These are phyloP conservation scores for Clohesyomyces aquaticus DNA, from an alignment of 495 filamentous ascomycete genomes.

Conservation along the genomic window DNA sequence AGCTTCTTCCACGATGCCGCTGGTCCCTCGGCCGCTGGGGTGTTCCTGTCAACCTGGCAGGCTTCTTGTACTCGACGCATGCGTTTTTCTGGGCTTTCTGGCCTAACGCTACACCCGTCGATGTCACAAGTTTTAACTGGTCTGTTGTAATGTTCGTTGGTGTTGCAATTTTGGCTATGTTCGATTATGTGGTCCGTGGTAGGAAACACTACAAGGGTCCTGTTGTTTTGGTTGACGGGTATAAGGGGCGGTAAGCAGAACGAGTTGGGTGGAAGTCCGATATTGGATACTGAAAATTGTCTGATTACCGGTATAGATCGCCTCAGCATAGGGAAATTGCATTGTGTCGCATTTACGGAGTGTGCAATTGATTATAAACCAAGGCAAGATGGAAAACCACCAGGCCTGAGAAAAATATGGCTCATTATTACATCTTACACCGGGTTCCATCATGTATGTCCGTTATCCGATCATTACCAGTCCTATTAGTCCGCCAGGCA, in stretches of 20 bases:
- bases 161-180: constrained; percentile 18
- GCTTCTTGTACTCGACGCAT: constrained; percentile 38
- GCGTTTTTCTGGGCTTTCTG: constrained; percentile 48
- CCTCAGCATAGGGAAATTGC: not conserved
- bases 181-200: constrained; percentile 34
- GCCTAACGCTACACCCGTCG: constrained; percentile 40
- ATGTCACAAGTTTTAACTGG: constrained; percentile 40
- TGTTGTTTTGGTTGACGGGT: constrained; percentile 39
- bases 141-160: constrained; percentile 42
- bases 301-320: not conserved
- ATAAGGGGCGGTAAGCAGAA: constrained; percentile 8
- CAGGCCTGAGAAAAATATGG: too few relatives aligned
- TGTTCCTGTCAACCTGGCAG: constrained; percentile 38
- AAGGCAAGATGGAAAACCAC: too few relatives aligned
- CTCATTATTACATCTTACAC: too few relatives aligned
- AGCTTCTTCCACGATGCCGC: constrained; percentile 37
- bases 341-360: too few relatives aligned
- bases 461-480: too few relatives aligned
- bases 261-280: not conserved
- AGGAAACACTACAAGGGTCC: constrained; percentile 40
- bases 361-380: too few relatives aligned
- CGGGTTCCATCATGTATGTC: too few relatives aligned
- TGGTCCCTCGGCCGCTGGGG: constrained; percentile 42
- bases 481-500: too few relatives aligned
- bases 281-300: too few relatives aligned